Percentiles rank a stretch among this genome's conserved stretches.
phyloP scores from a whole-genome alignment of 2,329 filamentous ascomycete species.

The Aspergillus clavatus region DNA sequence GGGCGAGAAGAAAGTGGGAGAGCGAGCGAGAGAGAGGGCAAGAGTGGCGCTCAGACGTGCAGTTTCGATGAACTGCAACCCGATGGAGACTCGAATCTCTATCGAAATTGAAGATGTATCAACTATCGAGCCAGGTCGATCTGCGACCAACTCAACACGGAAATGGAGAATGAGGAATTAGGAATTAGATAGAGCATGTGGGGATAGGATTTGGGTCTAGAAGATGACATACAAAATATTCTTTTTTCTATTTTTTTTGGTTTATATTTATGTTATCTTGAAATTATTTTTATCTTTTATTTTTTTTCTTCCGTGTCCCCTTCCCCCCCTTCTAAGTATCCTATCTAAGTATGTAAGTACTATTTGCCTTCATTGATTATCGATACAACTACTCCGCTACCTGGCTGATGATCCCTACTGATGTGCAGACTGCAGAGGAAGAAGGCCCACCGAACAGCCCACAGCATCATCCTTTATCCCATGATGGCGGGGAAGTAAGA shows the following conservation, averaged over 20 bases:
- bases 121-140: constrained; percentile 12
- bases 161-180: constrained; percentile 14
- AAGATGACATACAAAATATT: background rate
- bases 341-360: too few relatives aligned
- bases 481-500: constrained; percentile 18
- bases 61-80: constrained; percentile 12
- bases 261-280: too few relatives aligned
- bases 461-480: background rate
- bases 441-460: too few relatives aligned
- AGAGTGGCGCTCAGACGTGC: constrained; percentile 18
- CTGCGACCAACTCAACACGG: constrained; percentile 19
- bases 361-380: too few relatives aligned
- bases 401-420: background rate
- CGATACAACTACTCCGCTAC: background rate
- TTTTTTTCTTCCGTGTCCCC: too few relatives aligned
- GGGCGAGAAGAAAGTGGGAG: constrained; percentile 6
- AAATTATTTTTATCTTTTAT: too few relatives aligned
- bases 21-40: background rate
- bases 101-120: constrained; percentile 22
- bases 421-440: too few relatives aligned
- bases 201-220: constrained; percentile 2
- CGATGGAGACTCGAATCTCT: constrained; percentile 5
- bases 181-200: constrained; percentile 18
- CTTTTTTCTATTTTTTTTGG: too few relatives aligned
- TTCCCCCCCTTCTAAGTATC: too few relatives aligned